phyloP scores from a whole-genome alignment of 441 rosid species.

The Daphne laureola region DNA sequence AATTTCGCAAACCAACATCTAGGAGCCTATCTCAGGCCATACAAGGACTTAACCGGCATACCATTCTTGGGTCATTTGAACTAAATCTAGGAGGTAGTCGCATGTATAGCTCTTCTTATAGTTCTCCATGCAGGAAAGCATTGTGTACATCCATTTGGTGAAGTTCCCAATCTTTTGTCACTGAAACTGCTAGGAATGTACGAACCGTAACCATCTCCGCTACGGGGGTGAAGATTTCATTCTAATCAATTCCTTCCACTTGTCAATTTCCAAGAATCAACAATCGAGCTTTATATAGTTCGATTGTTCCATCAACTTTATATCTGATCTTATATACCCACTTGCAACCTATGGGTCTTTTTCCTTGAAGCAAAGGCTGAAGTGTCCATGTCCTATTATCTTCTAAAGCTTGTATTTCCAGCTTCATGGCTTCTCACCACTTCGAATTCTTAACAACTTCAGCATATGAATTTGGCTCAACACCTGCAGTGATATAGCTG shows the following conservation, averaged over 20 bases:
- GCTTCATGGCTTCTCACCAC: background rate
- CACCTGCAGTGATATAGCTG: background rate
- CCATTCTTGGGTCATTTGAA: background rate
- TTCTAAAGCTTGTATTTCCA: background rate
- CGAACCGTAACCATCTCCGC: background rate
- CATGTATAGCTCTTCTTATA: too few species aligned
- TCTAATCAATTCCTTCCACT: background rate
- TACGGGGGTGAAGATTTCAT: background rate
- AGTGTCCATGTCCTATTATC: background rate
- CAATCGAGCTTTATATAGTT: background rate
- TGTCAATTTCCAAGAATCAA: background rate
- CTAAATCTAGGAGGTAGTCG: too few species aligned
- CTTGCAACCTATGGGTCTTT: background rate
- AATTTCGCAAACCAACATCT: conserved; percentile 9
- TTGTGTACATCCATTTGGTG: too few species aligned
- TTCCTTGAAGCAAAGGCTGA: background rate
- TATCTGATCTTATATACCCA: conserved; percentile 1
- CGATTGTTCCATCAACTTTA: background rate
- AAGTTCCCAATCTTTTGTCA: background rate
- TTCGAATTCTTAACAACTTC: background rate
- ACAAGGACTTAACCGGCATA: background rate
- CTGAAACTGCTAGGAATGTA: background rate
- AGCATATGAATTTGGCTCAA: background rate
- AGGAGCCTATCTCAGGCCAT: conserved; percentile 3
- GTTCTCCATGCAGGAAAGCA: too few species aligned